Conservation (phyloP, 352 stramenopile species). For the Pythium plurisporium region DNA sequence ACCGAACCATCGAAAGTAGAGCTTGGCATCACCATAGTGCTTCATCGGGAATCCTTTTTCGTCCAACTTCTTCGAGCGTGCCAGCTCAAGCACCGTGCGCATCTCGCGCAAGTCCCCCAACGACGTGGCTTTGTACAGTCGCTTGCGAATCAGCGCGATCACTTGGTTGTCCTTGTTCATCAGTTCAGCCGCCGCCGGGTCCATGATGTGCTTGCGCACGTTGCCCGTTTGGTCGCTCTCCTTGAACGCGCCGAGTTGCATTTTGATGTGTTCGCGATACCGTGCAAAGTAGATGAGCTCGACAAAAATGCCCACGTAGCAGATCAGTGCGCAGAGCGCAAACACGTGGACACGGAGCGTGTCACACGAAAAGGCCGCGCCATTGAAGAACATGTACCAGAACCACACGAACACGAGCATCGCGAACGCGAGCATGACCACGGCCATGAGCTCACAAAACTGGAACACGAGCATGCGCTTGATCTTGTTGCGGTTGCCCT, state of each 20-base stretch:
- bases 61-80: constrained; percentile 40
- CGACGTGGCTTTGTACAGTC: constrained; percentile 68
- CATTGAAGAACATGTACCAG: constrained; percentile 54
- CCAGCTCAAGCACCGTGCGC: constrained; percentile 50
- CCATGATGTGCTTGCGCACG: constrained; percentile 59
- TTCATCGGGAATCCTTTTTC: constrained; percentile 51
- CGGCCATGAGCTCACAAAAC: constrained; percentile 64
- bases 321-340: constrained; percentile 31
- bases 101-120: constrained; percentile 60
- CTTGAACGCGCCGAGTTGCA: constrained; percentile 79
- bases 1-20: constrained; percentile 69
- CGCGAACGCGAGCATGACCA: constrained; percentile 52
- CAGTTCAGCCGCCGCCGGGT: constrained; percentile 29
- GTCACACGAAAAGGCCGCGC: constrained; percentile 52
- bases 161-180: constrained; percentile 28
- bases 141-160: constrained; percentile 56
- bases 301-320: constrained; percentile 62
- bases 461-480: constrained; percentile 77
- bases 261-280: constrained; percentile 82
- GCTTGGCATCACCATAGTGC: constrained; percentile 61
- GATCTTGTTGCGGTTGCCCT: constrained; percentile 63
- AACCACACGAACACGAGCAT: constrained; percentile 40
- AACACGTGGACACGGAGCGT: constrained; percentile 51
- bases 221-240: constrained; percentile 80
- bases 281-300: constrained; percentile 67